A percentile compares a stretch with the other conserved stretches of the same genome.
These are phyloP conservation scores for Epichloe typhina DNA, from an alignment of 2,329 filamentous ascomycete genomes.

Conservation along the genomic window DNA sequence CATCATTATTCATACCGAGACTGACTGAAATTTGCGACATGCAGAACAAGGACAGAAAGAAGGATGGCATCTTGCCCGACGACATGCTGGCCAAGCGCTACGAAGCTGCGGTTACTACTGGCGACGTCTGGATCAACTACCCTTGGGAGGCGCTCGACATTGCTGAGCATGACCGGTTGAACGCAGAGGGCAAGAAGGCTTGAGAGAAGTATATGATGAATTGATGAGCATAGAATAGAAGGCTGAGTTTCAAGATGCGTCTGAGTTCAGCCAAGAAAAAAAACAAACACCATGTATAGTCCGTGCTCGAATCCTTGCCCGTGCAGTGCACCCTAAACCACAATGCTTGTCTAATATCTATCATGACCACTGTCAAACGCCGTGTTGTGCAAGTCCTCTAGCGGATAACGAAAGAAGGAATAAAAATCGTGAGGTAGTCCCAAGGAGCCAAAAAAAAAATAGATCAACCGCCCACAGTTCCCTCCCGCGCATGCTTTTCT, in stretches of 20 bases:
- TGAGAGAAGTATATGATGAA: background rate
- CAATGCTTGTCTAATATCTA: background rate
- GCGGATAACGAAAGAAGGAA: background rate
- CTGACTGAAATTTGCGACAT: background rate
- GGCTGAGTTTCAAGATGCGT: background rate
- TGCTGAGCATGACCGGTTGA: constrained; percentile 72
- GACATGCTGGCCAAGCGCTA: constrained; percentile 71
- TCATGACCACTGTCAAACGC: background rate
- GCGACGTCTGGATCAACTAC: constrained; percentile 98
- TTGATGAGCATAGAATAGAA: constrained; percentile 1
- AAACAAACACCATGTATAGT: background rate
- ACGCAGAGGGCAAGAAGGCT: constrained; percentile 29
- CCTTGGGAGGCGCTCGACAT: constrained; percentile 96
- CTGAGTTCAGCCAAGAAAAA: background rate
- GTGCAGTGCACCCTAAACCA: background rate
- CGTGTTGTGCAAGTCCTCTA: background rate
- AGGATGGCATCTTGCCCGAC: constrained; percentile 75
- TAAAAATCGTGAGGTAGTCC: background rate
- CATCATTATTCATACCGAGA: background rate
- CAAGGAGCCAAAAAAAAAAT: background rate
- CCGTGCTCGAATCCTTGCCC: background rate
- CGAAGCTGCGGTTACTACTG: constrained; percentile 72
- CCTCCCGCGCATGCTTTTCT: constrained; percentile 51
- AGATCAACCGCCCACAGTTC: constrained; percentile 25
- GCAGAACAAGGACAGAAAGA: constrained; percentile 91